Conservation (phyloP, 352 stramenopile species). For the Lagenidium giganteum region DNA sequence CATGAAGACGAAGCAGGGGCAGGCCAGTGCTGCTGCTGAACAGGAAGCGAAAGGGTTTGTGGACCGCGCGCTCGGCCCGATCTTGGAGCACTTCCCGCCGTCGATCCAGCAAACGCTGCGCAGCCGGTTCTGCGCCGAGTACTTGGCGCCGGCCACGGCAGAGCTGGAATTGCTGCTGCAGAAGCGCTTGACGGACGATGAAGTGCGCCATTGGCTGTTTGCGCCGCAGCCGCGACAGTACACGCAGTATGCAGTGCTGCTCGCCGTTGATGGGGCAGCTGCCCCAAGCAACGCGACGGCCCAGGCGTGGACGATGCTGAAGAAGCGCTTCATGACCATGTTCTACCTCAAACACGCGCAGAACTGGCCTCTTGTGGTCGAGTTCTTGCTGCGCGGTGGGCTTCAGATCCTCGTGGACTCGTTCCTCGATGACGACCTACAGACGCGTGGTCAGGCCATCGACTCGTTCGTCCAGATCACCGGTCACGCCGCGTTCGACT, state of each 20-base stretch:
- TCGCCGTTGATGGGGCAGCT: conserved; percentile 7
- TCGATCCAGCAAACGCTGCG: conserved; percentile 16
- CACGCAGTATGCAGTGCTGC: conserved; percentile 18
- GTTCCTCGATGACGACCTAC: conserved; percentile 25
- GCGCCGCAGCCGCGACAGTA: conserved; percentile 17
- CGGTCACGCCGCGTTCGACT: conserved; percentile 29
- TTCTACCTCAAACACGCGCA: conserved; percentile 36
- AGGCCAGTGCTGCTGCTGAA: too few relatives aligned
- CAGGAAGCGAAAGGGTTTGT: too few relatives aligned
- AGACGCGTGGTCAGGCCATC: conserved; percentile 31
- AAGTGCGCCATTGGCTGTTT: conserved; percentile 32
- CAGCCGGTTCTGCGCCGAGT: conserved; percentile 23
- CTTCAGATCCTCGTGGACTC: conserved; percentile 25
- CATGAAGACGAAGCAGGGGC: too few relatives aligned
- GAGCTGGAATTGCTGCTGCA: conserved; percentile 28
- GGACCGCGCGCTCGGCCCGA: conserved; percentile 8
- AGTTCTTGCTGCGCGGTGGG: conserved; percentile 26
- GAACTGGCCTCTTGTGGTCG: conserved; percentile 25
- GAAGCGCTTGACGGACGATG: conserved; percentile 33
- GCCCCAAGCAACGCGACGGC: background rate
- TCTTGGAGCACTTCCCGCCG: conserved; percentile 16
- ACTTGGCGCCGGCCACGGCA: conserved; percentile 14
- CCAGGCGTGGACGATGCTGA: conserved; percentile 8
- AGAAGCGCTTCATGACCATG: conserved; percentile 32
- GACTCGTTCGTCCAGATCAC: conserved; percentile 41